A percentile compares a stretch with the other conserved stretches of the same genome.
phyloP scores from a whole-genome alignment of 2,329 filamentous ascomycete species.

The Coniochaeta sp. region DNA sequence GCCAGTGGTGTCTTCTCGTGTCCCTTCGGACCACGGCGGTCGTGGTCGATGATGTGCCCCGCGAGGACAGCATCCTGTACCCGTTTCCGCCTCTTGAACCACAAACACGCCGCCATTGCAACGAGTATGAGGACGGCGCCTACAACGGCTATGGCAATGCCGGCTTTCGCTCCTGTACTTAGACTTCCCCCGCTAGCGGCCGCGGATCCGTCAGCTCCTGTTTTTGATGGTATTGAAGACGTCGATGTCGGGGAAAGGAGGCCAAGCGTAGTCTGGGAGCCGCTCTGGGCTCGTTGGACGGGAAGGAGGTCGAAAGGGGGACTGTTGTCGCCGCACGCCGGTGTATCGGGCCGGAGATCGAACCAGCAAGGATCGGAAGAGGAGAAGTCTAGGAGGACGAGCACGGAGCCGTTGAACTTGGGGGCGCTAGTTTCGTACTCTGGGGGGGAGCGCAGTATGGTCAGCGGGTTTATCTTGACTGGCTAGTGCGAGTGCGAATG shows the following conservation, averaged over 20 bases:
- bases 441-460: constrained; percentile 5
- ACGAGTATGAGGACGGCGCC: constrained; percentile 11
- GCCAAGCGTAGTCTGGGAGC: constrained; percentile 6
- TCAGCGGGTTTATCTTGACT: not conserved
- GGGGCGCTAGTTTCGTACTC: constrained; percentile 12
- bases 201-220: not conserved
- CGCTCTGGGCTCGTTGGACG: constrained; percentile 3
- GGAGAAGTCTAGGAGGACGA: constrained; percentile 13
- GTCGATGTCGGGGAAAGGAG: not conserved
- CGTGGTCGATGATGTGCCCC: constrained; percentile 8
- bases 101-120: constrained; percentile 17
- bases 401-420: constrained; percentile 12
- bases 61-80: constrained; percentile 8
- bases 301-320: constrained; percentile 10
- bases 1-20: constrained; percentile 9
- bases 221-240: not conserved
- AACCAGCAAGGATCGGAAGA: constrained; percentile 19
- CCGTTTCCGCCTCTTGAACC: constrained; percentile 14
- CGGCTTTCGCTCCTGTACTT: constrained; percentile 15
- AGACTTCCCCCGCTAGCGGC: constrained; percentile 9
- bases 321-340: constrained; percentile 13
- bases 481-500: not conserved
- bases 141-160: constrained; percentile 14
- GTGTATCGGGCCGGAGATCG: constrained; percentile 9
- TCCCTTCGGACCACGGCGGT: constrained; percentile 10